Base-by-base conservation (phyloP, 208 protist genomes). In the Trypanosoma theileri region DNA sequence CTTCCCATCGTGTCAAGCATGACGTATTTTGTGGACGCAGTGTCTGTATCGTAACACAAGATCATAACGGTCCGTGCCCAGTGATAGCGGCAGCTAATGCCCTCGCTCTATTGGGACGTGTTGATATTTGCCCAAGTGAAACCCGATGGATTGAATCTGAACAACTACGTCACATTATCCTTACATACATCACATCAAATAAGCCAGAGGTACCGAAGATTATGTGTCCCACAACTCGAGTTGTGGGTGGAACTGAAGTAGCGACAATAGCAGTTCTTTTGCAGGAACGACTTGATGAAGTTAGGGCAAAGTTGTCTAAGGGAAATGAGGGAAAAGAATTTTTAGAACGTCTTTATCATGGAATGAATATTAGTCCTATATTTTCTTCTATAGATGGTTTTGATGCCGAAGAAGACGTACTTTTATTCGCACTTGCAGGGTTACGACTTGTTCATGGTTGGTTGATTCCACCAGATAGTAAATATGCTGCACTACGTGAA, bases 371-470 rank as follows among this genome's bases (percentile, higher is more conserved):
- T 14, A 74, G 76, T 22, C 77, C 78, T 24, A 82, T 83, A 46
- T 87, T 87, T 61, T 73, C 63, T 28, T 45, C 17, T 31, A 41
- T 69, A 17, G 78, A 84, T 51, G 74, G 31, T 24, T 87, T 87
- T 75, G 71, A 59, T n/a, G 65, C 59, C 19, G 82, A 87, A 41
- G 60, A 63, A 31, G 68, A 79, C 40, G 63, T 77, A 13, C 26
- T 80, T 1, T 44, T 87, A 13, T 87, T 87, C 62, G 60, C 82
- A 8, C 57, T 80, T 19, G 60, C 59, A 46, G 82, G 78, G 12
- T 13, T 84, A n/a, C 74, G 75, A 46, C 58, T 87, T 48, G 51
- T 87, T 56, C 75, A 87, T 57, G 78, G 74, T 11, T 87, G 82
- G 79, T 35, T 82, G 1, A 82, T 84, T 59, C 52, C 46, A 44